Percentiles rank a stretch among this genome's conserved stretches.
phyloP scores from a whole-genome alignment of 495 filamentous ascomycete species.

The Penicillium lagena region DNA sequence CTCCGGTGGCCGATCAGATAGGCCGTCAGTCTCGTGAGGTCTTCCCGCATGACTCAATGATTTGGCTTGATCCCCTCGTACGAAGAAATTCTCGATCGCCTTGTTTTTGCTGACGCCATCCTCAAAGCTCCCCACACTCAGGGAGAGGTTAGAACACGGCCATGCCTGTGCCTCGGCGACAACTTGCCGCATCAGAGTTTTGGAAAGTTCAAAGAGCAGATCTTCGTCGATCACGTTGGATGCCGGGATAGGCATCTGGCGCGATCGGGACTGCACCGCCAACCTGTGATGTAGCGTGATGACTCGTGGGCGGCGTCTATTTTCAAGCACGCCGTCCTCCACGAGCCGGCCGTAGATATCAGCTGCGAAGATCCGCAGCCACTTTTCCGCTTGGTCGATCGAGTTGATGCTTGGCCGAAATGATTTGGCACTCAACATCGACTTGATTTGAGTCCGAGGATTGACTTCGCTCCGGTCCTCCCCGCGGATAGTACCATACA shows the following conservation, averaged over 20 bases:
- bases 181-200: slow-evolving; percentile 68
- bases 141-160: slow-evolving; percentile 79
- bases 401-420: slow-evolving; percentile 80
- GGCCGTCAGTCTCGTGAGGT: slow-evolving; percentile 2
- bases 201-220: slow-evolving; percentile 70
- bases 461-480: slow-evolving; percentile 86
- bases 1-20: slow-evolving; percentile 5
- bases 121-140: slow-evolving; percentile 86
- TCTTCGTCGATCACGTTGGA: slow-evolving; percentile 65
- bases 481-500: slow-evolving; percentile 81
- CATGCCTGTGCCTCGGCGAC: slow-evolving; percentile 70
- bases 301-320: slow-evolving; percentile 77
- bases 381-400: slow-evolving; percentile 74
- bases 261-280: slow-evolving; percentile 61
- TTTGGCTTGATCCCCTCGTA: slow-evolving; percentile 72
- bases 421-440: slow-evolving; percentile 96
- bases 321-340: slow-evolving; percentile 87
- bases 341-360: slow-evolving; percentile 88
- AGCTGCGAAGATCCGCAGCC: slow-evolving; percentile 87
- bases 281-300: slow-evolving; percentile 72
- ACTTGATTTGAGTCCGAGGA: slow-evolving; percentile 87
- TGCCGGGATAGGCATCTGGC: slow-evolving; percentile 69
- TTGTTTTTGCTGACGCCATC: slow-evolving; percentile 76
- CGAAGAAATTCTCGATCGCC: slow-evolving; percentile 78
- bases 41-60: slow-evolving; percentile 21